A percentile compares a stretch with the other conserved stretches of the same genome.
Evolutionary conservation across 163 green algal genomes (phyloP).

Genomic region (Volvox carteri): DNA sequence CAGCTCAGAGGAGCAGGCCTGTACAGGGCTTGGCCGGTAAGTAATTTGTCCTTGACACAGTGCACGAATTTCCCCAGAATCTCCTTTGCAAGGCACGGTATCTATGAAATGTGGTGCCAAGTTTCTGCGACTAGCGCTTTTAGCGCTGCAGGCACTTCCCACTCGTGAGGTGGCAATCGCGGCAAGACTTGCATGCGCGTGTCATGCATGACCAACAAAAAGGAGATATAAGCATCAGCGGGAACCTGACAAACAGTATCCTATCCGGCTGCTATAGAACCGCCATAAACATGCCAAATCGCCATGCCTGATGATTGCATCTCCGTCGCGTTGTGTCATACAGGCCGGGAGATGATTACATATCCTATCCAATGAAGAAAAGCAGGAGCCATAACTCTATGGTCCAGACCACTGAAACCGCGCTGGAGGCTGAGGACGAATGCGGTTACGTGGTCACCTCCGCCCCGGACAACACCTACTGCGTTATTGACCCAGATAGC

Average conservation of each 20-base stretch:
- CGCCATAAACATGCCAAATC: background rate
- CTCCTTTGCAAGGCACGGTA: background rate
- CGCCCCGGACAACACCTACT: constrained; percentile 2
- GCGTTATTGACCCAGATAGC: constrained; percentile 5
- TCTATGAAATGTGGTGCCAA: too few species aligned
- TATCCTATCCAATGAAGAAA: constrained; percentile 23
- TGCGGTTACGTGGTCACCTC: background rate
- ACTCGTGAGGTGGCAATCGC: too few species aligned
- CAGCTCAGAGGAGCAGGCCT: background rate
- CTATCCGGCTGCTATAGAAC: background rate
- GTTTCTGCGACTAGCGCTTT: too few species aligned
- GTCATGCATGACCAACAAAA: too few species aligned
- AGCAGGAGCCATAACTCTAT: constrained; percentile 16
- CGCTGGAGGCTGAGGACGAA: background rate
- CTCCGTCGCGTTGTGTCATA: background rate
- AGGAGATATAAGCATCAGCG: too few species aligned
- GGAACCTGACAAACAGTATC: too few species aligned
- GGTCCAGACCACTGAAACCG: background rate
- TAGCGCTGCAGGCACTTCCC: too few species aligned
- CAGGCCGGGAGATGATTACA: constrained; percentile 14
- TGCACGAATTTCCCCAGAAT: background rate
- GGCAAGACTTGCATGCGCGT: too few species aligned
- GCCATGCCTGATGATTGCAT: background rate
- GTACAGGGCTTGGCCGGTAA: constrained; percentile 3
- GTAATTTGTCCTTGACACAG: background rate